Conservation (phyloP, 208 protist genomes). For the Acanthamoeba polyphaga region DNA sequence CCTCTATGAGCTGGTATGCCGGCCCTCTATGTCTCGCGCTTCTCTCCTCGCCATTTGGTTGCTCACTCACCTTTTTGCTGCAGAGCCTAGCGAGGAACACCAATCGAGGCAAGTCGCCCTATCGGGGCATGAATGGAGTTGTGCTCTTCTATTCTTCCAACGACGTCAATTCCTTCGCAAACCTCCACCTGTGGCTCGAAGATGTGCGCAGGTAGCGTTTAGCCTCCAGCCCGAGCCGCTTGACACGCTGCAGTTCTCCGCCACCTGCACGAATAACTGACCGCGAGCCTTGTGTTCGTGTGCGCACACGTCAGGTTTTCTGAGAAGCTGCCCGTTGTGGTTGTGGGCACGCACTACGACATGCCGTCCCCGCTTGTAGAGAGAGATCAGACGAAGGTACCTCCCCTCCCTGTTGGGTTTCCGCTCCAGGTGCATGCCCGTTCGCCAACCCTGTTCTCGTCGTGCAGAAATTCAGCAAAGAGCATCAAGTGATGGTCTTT, state of each 20-base stretch:
- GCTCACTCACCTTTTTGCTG: neutral
- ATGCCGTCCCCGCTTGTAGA: conserved; percentile 8
- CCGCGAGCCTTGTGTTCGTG: neutral
- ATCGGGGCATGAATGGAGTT: conserved; percentile 59
- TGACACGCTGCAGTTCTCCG: neutral
- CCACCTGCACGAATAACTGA: neutral
- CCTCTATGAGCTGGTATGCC: conserved; percentile 32
- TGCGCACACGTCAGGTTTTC: conserved; percentile 6
- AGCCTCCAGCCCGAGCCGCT: neutral
- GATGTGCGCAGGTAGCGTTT: conserved; percentile 38
- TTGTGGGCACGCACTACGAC: conserved; percentile 56
- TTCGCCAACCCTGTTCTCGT: neutral
- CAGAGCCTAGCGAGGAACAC: conserved; percentile 31
- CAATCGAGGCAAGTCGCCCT: conserved; percentile 66
- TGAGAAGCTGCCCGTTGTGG: conserved; percentile 24
- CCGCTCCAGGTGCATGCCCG: neutral
- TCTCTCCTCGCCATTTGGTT: neutral
- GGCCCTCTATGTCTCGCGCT: neutral
- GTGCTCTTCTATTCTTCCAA: conserved; percentile 35
- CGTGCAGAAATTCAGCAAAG: neutral
- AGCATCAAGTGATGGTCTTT: conserved; percentile 45
- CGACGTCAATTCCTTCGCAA: conserved; percentile 18
- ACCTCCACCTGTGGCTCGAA: conserved; percentile 23
- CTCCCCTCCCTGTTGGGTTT: neutral
- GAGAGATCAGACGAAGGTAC: neutral